Percentiles rank a stretch among this genome's conserved stretches.
Conservation (phyloP, 192 early-diverging fungal genomes). For the Backusella liffmaniae region DNA sequence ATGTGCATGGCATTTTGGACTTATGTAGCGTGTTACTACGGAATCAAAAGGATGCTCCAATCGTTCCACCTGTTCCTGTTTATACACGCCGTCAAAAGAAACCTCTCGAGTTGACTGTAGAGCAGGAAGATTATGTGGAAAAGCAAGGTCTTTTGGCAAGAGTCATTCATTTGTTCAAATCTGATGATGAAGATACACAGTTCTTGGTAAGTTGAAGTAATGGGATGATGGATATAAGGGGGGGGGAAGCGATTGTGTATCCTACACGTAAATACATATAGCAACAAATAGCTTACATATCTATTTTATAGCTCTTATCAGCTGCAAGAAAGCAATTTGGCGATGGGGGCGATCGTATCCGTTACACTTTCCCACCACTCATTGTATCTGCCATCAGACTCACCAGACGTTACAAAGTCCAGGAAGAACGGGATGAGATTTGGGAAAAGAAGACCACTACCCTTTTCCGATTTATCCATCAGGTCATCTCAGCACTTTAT, state of each 20-base stretch:
- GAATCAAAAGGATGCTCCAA: conserved; percentile 73
- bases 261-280: background rate
- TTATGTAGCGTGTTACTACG: conserved; percentile 78
- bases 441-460: conserved; percentile 72
- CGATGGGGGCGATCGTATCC: conserved; percentile 88
- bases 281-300: conserved; percentile 11
- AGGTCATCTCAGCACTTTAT: conserved; percentile 74
- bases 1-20: conserved; percentile 79
- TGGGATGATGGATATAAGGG: background rate
- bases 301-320: conserved; percentile 60
- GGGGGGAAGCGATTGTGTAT: background rate
- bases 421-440: conserved; percentile 51
- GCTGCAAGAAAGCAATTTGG: conserved; percentile 84
- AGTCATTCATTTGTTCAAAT: conserved; percentile 71
- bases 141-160: conserved; percentile 90
- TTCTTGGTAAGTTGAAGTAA: conserved; percentile 57
- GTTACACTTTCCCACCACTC: conserved; percentile 91
- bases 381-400: conserved; percentile 68
- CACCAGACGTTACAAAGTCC: conserved; percentile 51
- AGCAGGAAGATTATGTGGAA: conserved; percentile 88
- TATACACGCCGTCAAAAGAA: conserved; percentile 37
- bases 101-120: conserved; percentile 50
- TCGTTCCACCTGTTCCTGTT: conserved; percentile 24
- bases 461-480: conserved; percentile 87
- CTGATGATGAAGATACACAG: conserved; percentile 74